A percentile compares a stretch with the other conserved stretches of the same genome.
Evolutionary conservation across 2,329 filamentous ascomycete genomes (phyloP).

Genomic region (Waltergamsia citrina): DNA sequence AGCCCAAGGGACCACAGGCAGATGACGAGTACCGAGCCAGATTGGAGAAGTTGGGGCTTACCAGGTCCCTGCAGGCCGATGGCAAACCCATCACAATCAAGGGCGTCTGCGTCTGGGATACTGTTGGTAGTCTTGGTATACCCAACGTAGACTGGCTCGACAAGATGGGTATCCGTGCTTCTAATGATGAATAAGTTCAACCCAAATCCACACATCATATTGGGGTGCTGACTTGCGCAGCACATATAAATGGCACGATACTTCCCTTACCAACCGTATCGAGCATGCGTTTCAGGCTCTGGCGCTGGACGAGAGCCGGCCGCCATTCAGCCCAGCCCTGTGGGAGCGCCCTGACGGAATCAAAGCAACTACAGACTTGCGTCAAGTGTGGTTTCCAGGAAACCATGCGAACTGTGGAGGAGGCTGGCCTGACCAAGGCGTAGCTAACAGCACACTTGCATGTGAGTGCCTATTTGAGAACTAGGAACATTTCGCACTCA

Average conservation of each 20-base stretch:
- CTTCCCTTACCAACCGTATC: slow-evolving; percentile 2
- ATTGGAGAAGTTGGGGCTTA: slow-evolving; percentile 32
- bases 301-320: slow-evolving; percentile 3
- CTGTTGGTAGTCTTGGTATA: slow-evolving; percentile 2
- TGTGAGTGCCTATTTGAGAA: too few relatives aligned
- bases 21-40: slow-evolving; percentile 30
- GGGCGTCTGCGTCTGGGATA: slow-evolving; percentile 4
- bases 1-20: slow-evolving; percentile 34
- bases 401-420: slow-evolving; percentile 4
- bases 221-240: background rate
- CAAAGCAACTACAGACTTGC: background rate
- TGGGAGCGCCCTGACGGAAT: background rate
- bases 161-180: slow-evolving; percentile 2
- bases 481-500: too few relatives aligned
- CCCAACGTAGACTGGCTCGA: slow-evolving; percentile 3
- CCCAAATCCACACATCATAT: background rate
- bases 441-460: slow-evolving; percentile 2
- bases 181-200: slow-evolving; percentile 3
- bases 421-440: slow-evolving; percentile 3
- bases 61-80: slow-evolving; percentile 9
- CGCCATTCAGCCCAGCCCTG: slow-evolving; percentile 4
- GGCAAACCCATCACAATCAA: slow-evolving; percentile 4
- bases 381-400: slow-evolving; percentile 4
- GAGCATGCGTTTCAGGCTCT: slow-evolving; percentile 4
- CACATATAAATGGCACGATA: slow-evolving; percentile 4